Base-by-base conservation (phyloP, 352 stramenopile genomes). In the Globisporangium nodosum region DNA sequence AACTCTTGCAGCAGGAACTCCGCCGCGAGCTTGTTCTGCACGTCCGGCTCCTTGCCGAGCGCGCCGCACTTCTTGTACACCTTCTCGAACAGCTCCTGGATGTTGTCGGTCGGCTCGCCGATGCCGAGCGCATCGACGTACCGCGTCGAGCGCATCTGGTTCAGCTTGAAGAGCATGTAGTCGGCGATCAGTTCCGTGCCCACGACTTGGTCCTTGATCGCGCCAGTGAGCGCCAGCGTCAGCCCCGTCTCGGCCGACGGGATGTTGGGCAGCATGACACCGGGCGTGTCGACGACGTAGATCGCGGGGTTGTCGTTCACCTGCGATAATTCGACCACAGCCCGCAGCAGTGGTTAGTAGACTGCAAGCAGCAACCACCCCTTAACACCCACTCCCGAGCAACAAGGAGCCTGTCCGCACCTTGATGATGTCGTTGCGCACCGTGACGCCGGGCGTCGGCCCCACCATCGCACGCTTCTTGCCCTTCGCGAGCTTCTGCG, bases 391-490 rank as follows among this genome's bases (percentile, higher is more conserved):
- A 42, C 1, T 42, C 3, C 35, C 11, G 9, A 16, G 35, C 11
- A 15, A 42, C 9, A 3, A 7, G 16, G 39, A 52, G 37, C 24
- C 31, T 35, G 47, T 43, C 56, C 56, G 16, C 39, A 87, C 86
- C 73, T 96, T 95, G 62, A 94, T 95, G 56, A 92, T 91, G 61
- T 93, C 84, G 52, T 90, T 93, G 56, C 82, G 83, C 15, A 94
- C 76, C 0, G 88, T 96, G 37, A 96, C 83, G 31, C 88, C 88
- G 0, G 88, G 86, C 56, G 85, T 94, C 0, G 83, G 81, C 3
- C 86, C 88, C 3, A 96, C 87, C 20, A 78, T 76, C 5, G 87
- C 85, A 66, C 82, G 82, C 52, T 91, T 91, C 58, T 87, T 81
- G 58, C 85, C 84, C 62, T 90, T 91, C 6, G 78, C 66, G n/a